Evolutionary conservation across 371 early-diverging fungal genomes (phyloP).

Genomic region (Syncephalastrum sp.): DNA sequence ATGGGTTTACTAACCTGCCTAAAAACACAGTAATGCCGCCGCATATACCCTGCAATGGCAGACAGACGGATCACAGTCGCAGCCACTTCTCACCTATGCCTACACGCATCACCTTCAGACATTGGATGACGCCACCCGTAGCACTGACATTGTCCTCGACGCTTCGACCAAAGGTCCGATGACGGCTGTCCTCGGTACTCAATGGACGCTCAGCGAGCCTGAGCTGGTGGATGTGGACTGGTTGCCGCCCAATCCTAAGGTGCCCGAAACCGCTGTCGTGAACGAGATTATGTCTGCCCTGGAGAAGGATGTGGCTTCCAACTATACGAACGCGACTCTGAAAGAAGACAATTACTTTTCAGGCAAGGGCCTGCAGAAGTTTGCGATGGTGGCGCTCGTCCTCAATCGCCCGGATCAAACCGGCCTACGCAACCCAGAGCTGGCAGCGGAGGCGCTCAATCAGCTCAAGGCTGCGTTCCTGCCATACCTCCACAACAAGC

Average conservation of each 20-base stretch:
- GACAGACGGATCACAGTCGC: slow-evolving; percentile 24
- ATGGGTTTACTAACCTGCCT: slow-evolving; percentile 1
- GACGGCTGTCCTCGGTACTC: slow-evolving; percentile 58
- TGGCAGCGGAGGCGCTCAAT: slow-evolving; percentile 35
- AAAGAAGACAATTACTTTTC: slow-evolving; percentile 68
- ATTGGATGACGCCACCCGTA: slow-evolving; percentile 15
- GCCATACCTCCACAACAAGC: slow-evolving; percentile 60
- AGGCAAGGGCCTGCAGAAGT: slow-evolving; percentile 71
- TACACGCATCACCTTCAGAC: slow-evolving; percentile 57
- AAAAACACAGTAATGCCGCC: slow-evolving; percentile 5
- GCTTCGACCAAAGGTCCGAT: slow-evolving; percentile 68
- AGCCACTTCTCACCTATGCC: slow-evolving; percentile 40
- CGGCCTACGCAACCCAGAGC: slow-evolving; percentile 34
- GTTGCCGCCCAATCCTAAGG: slow-evolving; percentile 37
- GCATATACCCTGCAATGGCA: slow-evolving; percentile 53
- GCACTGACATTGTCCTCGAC: slow-evolving; percentile 25
- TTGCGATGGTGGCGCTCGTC: slow-evolving; percentile 65
- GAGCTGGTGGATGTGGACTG: slow-evolving; percentile 31
- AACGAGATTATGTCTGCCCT: slow-evolving; percentile 39
- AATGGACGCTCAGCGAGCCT: slow-evolving; percentile 58
- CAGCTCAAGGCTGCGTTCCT: slow-evolving; percentile 47
- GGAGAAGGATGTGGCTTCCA: slow-evolving; percentile 37
- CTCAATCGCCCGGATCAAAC: slow-evolving; percentile 48
- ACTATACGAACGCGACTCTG: slow-evolving; percentile 40
- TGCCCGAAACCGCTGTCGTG: slow-evolving; percentile 23